Percentiles rank a stretch among this genome's conserved stretches.
These are phyloP conservation scores for Sphaerosporella brunnea DNA, from an alignment of 495 filamentous ascomycete species.

Conservation along the genomic window DNA sequence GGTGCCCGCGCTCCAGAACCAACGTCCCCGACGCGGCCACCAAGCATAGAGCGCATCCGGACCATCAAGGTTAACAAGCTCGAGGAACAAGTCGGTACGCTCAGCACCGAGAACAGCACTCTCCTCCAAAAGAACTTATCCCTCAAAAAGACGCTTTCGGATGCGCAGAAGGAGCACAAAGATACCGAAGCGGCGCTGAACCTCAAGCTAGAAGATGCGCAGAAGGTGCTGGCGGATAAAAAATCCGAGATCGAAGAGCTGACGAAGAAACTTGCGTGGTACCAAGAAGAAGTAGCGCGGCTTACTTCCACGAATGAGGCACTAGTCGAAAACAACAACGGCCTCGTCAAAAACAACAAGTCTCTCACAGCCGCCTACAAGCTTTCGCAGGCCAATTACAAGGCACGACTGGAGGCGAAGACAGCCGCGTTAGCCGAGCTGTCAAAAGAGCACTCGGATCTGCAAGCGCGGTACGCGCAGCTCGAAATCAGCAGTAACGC, in stretches of 20 bases:
- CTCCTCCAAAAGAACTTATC: constrained; percentile 22
- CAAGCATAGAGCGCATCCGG: constrained; percentile 84
- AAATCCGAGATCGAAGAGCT: constrained; percentile 70
- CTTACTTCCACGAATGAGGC: constrained; percentile 58
- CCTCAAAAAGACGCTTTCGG: constrained; percentile 18
- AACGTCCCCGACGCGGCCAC: constrained; percentile 83
- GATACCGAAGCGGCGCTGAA: constrained; percentile 7
- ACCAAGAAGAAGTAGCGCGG: constrained; percentile 59
- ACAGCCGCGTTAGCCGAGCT: constrained; percentile 41
- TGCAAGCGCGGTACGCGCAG: constrained; percentile 11
- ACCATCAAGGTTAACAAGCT: constrained; percentile 92
- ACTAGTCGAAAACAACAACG: constrained; percentile 41
- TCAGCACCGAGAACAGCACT: constrained; percentile 21
- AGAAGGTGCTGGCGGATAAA: constrained; percentile 34
- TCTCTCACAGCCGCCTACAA: constrained; percentile 46
- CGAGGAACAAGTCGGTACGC: constrained; percentile 28
- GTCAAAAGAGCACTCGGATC: constrained; percentile 32
- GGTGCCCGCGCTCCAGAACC: constrained; percentile 84
- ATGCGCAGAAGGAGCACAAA: constrained; percentile 13
- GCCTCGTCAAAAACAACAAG: constrained; percentile 39
- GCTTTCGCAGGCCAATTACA: constrained; percentile 42
- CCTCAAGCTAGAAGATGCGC: constrained; percentile 11
- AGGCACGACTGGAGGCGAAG: constrained; percentile 42
- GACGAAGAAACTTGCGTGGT: constrained; percentile 52
- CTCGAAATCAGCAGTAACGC: constrained; percentile 13